Conservation (phyloP, 495 filamentous ascomycete species). For the Penicillium maclennaniae region DNA sequence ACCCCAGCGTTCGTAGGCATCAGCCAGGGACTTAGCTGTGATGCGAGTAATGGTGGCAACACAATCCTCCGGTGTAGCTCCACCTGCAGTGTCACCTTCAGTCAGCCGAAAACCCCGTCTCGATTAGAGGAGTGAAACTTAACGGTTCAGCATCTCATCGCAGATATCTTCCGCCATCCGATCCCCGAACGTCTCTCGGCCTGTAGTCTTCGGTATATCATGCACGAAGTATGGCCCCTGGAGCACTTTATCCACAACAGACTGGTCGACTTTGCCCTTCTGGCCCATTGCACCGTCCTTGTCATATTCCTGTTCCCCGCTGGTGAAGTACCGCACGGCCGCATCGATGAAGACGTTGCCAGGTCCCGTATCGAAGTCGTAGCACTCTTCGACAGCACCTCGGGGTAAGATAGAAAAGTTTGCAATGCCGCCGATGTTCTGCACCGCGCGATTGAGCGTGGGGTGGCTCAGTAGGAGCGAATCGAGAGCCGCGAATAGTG, state of each 20-base stretch:
- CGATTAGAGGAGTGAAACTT: background rate
- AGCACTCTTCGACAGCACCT: constrained; percentile 30
- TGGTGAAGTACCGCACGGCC: constrained; percentile 12
- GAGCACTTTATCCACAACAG: constrained; percentile 44
- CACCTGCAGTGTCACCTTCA: constrained; percentile 8
- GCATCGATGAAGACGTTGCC: constrained; percentile 23
- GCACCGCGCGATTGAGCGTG: constrained; percentile 44
- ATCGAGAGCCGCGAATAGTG: constrained; percentile 30
- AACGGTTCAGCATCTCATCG: constrained; percentile 24
- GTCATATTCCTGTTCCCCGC: constrained; percentile 14
- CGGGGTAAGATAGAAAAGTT: constrained; percentile 41
- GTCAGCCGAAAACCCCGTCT: background rate
- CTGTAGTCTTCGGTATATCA: constrained; percentile 48
- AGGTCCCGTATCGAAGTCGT: constrained; percentile 39
- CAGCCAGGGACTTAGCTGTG: constrained; percentile 45
- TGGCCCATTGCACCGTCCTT: constrained; percentile 38
- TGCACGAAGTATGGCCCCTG: constrained; percentile 34
- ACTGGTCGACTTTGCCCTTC: constrained; percentile 39
- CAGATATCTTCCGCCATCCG: constrained; percentile 40
- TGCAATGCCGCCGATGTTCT: constrained; percentile 50
- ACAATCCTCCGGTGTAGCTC: constrained; percentile 39
- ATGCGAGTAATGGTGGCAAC: constrained; percentile 51
- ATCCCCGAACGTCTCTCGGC: constrained; percentile 52
- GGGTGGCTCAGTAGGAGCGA: constrained; percentile 44
- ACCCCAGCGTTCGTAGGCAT: constrained; percentile 21